These are phyloP conservation scores for Sporothrix curviconia DNA, from an alignment of 2,329 filamentous ascomycete species.

Conservation along the genomic window DNA sequence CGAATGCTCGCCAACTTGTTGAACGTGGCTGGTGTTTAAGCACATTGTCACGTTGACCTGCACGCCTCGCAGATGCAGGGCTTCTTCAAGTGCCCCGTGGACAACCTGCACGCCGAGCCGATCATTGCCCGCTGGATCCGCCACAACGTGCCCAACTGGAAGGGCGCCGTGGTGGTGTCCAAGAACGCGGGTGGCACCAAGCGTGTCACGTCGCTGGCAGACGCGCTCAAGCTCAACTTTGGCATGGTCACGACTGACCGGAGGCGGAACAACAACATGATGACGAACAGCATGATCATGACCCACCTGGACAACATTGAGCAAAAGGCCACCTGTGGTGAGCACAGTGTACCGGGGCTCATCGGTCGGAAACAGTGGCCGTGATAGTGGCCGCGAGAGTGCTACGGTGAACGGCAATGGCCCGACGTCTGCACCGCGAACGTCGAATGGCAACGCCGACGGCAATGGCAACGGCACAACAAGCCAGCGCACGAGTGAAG, in stretches of 20 bases:
- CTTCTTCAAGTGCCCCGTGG: conserved; percentile 95
- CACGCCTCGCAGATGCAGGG: conserved; percentile 99
- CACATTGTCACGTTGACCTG: conserved; percentile 97
- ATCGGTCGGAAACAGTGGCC: too few relatives aligned
- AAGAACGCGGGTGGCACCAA: conserved; percentile 98
- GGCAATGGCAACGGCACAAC: not conserved
- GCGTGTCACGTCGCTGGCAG: conserved; percentile 88
- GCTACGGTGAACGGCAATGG: not conserved
- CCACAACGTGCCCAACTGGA: conserved; percentile 80
- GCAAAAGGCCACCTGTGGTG: conserved; percentile 22
- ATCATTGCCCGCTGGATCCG: conserved; percentile 94
- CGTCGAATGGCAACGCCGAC: too few relatives aligned
- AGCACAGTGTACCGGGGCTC: conserved; percentile 8
- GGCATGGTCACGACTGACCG: conserved; percentile 88
- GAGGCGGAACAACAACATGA: conserved; percentile 56
- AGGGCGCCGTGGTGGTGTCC: conserved; percentile 88
- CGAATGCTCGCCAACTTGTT: conserved; percentile 95
- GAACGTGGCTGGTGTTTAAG: conserved; percentile 85
- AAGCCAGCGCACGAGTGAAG: not conserved
- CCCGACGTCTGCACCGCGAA: too few relatives aligned
- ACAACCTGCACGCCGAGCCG: conserved; percentile 94
- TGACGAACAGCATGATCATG: conserved; percentile 71
- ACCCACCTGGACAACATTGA: conserved; percentile 57
- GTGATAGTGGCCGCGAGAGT: not conserved
- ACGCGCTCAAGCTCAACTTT: conserved; percentile 94